Evolutionary conservation across 768 basidiomycete species (phyloP), one percentile per base, ranked within the genome.

Genomic region (Leucogyrophana mollusca): DNA sequence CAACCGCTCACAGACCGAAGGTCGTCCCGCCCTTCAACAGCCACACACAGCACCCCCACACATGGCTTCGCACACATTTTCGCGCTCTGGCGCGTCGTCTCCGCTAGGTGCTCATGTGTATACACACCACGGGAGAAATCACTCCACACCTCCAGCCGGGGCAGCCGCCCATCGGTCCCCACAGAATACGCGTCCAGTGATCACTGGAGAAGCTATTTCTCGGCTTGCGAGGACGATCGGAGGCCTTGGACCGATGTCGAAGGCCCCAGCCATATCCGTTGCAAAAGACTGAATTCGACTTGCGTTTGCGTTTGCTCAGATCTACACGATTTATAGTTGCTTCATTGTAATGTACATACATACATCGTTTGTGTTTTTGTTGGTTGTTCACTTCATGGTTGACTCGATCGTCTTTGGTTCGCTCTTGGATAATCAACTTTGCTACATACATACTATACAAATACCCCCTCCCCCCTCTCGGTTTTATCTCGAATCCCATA

Each of bases 121-220:
- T 20, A 58, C 58, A 10, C 67, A 78, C 43, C 79, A 83, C 55
- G 58, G 73, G 5, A 80, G 86, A 33, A 85, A 81, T 34, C 85
- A 84, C 52, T 88, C 87, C 0, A 75, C 85, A 7, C 82, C 84
- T 11, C 77, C 82, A 39, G 60, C 70, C 1, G 64, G 72, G 46
- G 57, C 50, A 45, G 56, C 56, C 33, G 62, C 59, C 32, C 67
- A 75, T 40, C 76, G 80, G 18, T 43, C 61, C 16, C 62, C 67
- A 14, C 77, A 80, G 51, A 50, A 69, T 25, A 71, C 53, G 10
- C 76, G 88, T 9, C 88, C 88, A n/a, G 74, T 90, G 35, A 77
- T 90, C 54, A 85, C 84, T 4, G 82, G 73, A 10, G 86, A 84
- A 40, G 88, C 86, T 2, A 76, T 88, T 41, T 82, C 86, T 10